phyloP scores from a whole-genome alignment of 345 rosid genomes.

The Bruguiera gymnorhiza region DNA sequence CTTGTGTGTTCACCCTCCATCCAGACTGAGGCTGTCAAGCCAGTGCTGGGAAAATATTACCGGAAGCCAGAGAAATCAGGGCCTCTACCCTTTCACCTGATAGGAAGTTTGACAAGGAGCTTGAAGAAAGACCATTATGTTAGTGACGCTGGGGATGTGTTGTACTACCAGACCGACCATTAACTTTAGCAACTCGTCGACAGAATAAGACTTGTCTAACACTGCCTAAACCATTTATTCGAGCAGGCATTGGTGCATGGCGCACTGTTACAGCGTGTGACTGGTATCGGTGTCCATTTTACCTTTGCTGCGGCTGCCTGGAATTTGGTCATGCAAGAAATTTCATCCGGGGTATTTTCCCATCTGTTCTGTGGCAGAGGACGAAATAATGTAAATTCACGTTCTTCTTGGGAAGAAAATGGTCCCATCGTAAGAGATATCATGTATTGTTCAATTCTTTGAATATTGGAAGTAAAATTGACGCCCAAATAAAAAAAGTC shows the following conservation, averaged over 20 bases:
- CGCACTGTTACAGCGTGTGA: no score
- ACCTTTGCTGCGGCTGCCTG: not conserved
- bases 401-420: not conserved
- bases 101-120: conserved; percentile 50
- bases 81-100: conserved; percentile 58
- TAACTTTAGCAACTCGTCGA: conserved; percentile 14
- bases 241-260: not conserved
- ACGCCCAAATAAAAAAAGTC: no score
- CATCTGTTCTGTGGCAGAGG: not conserved
- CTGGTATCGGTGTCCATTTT: not conserved
- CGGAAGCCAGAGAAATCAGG: conserved; percentile 71
- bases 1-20: not conserved
- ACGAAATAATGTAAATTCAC: not conserved
- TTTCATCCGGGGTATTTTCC: not conserved
- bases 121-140: conserved; percentile 66
- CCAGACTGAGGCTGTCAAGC: conserved; percentile 66
- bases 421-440: not conserved
- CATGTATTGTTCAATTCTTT: not conserved
- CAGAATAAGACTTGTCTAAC: not conserved
- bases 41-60: conserved; percentile 73
- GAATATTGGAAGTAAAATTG: not conserved
- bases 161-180: conserved; percentile 63
- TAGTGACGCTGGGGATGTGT: conserved; percentile 68
- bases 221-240: not conserved
- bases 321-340: not conserved